Evolutionary conservation across 345 rosid genomes (phyloP).

Genomic region (Camelina laxa): DNA sequence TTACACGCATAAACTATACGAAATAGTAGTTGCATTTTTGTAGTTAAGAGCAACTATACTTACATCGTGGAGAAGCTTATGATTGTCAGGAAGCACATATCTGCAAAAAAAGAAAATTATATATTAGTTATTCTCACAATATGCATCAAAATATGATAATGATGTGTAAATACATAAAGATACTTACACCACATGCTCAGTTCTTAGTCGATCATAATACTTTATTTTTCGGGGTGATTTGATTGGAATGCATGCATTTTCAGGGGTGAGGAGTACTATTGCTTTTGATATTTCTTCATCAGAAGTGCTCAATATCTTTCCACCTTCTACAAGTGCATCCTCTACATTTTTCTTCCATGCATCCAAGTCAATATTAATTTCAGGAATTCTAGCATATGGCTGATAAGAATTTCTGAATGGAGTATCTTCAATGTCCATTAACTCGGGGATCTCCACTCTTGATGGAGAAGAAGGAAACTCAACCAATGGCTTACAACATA

Average conservation of each 20-base stretch:
- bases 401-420: conserved; percentile 47
- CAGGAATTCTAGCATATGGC: conserved; percentile 45
- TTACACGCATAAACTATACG: not conserved
- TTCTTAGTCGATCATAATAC: conserved; percentile 49
- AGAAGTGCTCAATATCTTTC: conserved; percentile 9
- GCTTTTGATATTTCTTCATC: conserved; percentile 50
- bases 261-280: conserved; percentile 50
- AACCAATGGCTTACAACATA: conserved; percentile 50
- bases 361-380: conserved; percentile 47
- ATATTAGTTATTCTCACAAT: not conserved
- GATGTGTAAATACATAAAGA: not conserved
- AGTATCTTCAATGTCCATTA: conserved; percentile 53
- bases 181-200: conserved; percentile 76
- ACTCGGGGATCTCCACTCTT: not conserved
- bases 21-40: no score
- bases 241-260: conserved; percentile 54
- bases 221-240: conserved; percentile 44
- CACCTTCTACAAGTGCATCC: conserved; percentile 34
- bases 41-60: conserved; percentile 11
- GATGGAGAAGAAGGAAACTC: conserved; percentile 71
- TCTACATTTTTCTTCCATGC: conserved; percentile 44
- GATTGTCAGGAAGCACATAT: conserved; percentile 66
- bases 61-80: conserved; percentile 55
- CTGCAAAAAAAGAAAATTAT: conserved; percentile 42
- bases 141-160: not conserved